Evolutionary conservation across 140 eudicot species (phyloP), one percentile per base, ranked within the genome.

Genomic region (Cichorium intybus): DNA sequence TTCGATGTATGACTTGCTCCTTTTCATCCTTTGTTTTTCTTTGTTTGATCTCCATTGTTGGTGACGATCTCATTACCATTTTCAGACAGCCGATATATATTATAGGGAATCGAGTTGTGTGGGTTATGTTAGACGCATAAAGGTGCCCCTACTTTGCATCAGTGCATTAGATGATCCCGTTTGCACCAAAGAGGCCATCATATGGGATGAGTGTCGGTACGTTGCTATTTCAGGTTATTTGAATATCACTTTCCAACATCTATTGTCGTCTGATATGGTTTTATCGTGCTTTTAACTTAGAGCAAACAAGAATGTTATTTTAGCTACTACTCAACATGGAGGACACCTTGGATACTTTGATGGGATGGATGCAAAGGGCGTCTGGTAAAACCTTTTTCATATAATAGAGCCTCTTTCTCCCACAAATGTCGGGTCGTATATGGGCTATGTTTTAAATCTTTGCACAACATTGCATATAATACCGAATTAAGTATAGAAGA

Each of bases 121-220:
- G 22, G 72, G 56, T 51, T 89, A 70, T 76, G 90, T 94, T 16
- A 74, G 79, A 53, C 78, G 77, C 27, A 79, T 94, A 51, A 76
- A 62, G 75, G 95, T 89, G 16, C 99, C 99, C 45, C 95, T 94
- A 24, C 97, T 94, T 61, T 94, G 97, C 83, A 76, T 94, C 46
- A 86, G 87, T 49, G 75, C 97, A 46, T 60, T 94, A 69, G 99
- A 94, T 70, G 99, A 94, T 80, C 99, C 99, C 14, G 85, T 94
- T 31, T 94, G 99, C 75, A 94, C 99, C 9, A 73, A 71, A 51
- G 99, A 94, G 63, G 96, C 99, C 70, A 84, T 94, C 68, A 87
- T 92, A 54, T 94, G 95, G 95, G 99, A 94, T 79, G 99, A 94
- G 70, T 94, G 99, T 70, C 77, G 85, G 99, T 89, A 79, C 2